These are phyloP conservation scores for Phaffia tasmanica DNA, from an alignment of 768 basidiomycete genomes.

Conservation along the genomic window DNA sequence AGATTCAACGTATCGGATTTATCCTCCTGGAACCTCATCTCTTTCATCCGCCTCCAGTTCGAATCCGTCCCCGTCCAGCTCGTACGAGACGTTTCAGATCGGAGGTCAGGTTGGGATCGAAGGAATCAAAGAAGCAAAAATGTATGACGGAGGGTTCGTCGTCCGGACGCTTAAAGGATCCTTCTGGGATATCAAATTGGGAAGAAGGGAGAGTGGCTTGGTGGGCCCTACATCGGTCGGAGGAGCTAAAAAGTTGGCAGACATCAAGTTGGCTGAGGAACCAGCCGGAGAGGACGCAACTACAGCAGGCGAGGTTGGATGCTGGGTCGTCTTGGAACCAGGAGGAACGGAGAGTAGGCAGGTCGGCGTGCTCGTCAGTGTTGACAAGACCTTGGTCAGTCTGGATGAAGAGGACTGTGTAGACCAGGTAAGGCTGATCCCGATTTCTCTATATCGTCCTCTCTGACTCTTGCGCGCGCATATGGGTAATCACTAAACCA, in stretches of 20 bases:
- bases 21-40: slow-evolving; percentile 36
- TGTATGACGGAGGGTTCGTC: slow-evolving; percentile 77
- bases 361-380: slow-evolving; percentile 74
- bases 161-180: slow-evolving; percentile 64
- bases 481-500: not conserved
- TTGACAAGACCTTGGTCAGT: slow-evolving; percentile 64
- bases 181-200: slow-evolving; percentile 55
- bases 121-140: slow-evolving; percentile 67
- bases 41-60: too few species aligned
- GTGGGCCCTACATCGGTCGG: slow-evolving; percentile 44
- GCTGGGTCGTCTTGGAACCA: slow-evolving; percentile 83
- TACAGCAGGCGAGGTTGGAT: not conserved
- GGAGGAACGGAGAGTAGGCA: slow-evolving; percentile 81
- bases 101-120: slow-evolving; percentile 45
- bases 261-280: slow-evolving; percentile 55
- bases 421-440: slow-evolving; percentile 47
- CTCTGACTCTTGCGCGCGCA: not conserved
- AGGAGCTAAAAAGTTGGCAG: slow-evolving; percentile 49
- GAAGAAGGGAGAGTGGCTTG: slow-evolving; percentile 55
- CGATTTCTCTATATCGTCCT: not conserved
- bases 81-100: slow-evolving; percentile 13
- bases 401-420: slow-evolving; percentile 80
- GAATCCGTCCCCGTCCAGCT: slow-evolving; percentile 20
- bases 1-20: slow-evolving; percentile 81
- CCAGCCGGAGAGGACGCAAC: slow-evolving; percentile 38